Conservation (phyloP, 306 rosid species). For the Vicia sativa region DNA sequence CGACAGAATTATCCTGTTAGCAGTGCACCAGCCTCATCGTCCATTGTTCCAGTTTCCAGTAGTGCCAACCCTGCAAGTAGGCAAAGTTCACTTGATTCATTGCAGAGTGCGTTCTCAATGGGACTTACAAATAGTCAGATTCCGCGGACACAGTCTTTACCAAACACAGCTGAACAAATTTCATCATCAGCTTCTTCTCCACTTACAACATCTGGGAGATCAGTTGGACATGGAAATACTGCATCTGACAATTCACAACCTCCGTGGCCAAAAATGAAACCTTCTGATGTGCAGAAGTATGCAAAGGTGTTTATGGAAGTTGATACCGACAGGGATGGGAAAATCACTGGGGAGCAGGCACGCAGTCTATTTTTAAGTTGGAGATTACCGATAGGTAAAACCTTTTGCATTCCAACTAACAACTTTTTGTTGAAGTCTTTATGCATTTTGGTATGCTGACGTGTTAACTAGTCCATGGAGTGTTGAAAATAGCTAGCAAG, state of each 20-base stretch:
- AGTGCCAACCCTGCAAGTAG: conserved; percentile 57
- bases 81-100: conserved; percentile 63
- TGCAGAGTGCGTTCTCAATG: conserved; percentile 64
- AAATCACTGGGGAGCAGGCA: conserved; percentile 94
- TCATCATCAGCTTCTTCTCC: conserved; percentile 62
- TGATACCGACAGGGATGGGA: conserved; percentile 94
- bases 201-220: conserved; percentile 53
- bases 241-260: conserved; percentile 56
- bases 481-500: conserved; percentile 20
- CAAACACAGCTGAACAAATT: conserved; percentile 58
- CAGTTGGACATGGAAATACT: conserved; percentile 63
- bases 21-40: conserved; percentile 51
- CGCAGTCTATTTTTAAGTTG: conserved; percentile 92
- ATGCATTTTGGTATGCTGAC: conserved; percentile 28
- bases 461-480: conserved; percentile 29
- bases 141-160: conserved; percentile 55
- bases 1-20: conserved; percentile 55
- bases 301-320: conserved; percentile 86
- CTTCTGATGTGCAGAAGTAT: conserved; percentile 90
- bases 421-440: conserved; percentile 20
- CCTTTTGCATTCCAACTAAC: conserved; percentile 9
- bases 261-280: conserved; percentile 97
- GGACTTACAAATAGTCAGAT: conserved; percentile 56
- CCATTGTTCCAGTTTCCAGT: conserved; percentile 60
- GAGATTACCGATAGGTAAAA: conserved; percentile 93